Evolutionary conservation across 2,329 filamentous ascomycete species (phyloP), one percentile per base, ranked within the genome.

Genomic region (Allantophomopsis lycopodina): DNA sequence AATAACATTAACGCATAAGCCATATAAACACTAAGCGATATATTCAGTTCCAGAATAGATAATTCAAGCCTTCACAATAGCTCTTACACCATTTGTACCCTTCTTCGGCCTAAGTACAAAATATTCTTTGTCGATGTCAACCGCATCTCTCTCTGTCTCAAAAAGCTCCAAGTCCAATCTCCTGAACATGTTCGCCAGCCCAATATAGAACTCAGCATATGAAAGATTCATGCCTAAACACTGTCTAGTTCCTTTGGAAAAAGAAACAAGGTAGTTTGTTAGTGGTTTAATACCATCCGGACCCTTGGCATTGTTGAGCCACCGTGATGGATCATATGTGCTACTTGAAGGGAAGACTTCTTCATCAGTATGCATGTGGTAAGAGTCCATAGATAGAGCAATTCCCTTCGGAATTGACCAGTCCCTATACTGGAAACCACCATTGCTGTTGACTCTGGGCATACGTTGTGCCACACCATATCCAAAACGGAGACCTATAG

Each of bases 271-370:
- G 32, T 55, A 57, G n/a, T 53, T 53, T 18, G 63, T 57, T 0
- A 64, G 42, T 1, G 51, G 46, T 35, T 55, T 56, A 8, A 28
- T 10, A 10, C 23, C 23, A 28, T 28, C 23, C 23, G 23, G 23
- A 12, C 23, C 23, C 10, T 51, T 44, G 42, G 54, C 53, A 4
- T 52, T 52, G 21, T 58, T 57, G 4, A 66, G 44, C 56, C 59
- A 68, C 3, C 64, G 56, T 31, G 65, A 59, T 0, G 64, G 64
- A 3, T 45, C 35, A 41, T 63, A 68, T 1, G 47, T 41, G 32
- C 62, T 48, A 0, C 63, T 56, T 3, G 64, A 50, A 0, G 62
- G 50, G 41, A 57, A 62, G 14, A 60, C 43, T 10, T 42, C 48
- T 41, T 61, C 54, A 44, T 66, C 53, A 30, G 61, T 56, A 18